Evolutionary conservation across 768 basidiomycete species (phyloP), one percentile per base, ranked within the genome.

Genomic region (Leccinum disarticulatum): DNA sequence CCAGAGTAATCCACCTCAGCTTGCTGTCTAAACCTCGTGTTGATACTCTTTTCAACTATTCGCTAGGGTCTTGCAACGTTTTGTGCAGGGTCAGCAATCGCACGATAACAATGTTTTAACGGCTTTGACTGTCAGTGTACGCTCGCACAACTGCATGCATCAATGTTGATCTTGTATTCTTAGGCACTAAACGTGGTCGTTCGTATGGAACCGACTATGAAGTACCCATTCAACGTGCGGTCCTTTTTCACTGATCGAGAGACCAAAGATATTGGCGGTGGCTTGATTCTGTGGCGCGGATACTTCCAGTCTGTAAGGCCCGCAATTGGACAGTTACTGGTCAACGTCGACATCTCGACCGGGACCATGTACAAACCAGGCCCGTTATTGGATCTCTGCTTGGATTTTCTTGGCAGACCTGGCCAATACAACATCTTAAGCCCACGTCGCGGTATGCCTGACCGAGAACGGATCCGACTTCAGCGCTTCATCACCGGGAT

Each of bases 221-320:
- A 79, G 19, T 84, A 86, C 57, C 88, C 90, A 0, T 90, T 86
- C 78, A 87, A 90, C 55, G 81, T 85, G 7, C 81, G 90, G 0
- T 90, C 88, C 0, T 91, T 93, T 73, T 93, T 87, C 70, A 87
- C 87, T 0, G 72, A 81, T 25, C 69, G 74, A 1, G 88, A 84
- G 54, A 79, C 74, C 9, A 80, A 76, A 50, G 65, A 73, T 30
- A 83, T 91, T 27, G 87, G 89, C 1, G 68, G 70, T 0, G 90
- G 91, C 0, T 77, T 93, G 3, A 80, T 84, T 14, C 78, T 91
- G 0, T 90, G 89, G 89, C 80, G 90, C 3, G 91, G 91, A 0
- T 91, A 88, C 57, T 92, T 93, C 73, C 91, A 92, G 68, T 88
- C 87, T 0, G 80, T 91, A 13, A 80, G 91, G 22, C 90, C 90